Conservation (phyloP, 2,329 filamentous ascomycete genomes). For the Microsporum ferrugineum region DNA sequence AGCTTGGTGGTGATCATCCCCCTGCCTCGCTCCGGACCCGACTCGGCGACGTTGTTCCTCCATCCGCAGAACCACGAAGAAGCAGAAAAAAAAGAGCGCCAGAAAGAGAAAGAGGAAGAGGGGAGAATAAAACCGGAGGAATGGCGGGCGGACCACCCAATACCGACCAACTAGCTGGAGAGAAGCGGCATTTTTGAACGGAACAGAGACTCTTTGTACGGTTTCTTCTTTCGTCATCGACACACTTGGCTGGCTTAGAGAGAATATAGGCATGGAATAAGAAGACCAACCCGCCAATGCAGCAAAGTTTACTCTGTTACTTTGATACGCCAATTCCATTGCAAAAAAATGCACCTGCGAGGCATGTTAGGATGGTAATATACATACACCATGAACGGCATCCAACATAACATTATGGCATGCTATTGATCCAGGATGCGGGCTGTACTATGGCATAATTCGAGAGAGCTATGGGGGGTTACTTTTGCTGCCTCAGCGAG, state of each 20-base stretch:
- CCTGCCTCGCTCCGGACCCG: background rate
- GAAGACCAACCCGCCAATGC: background rate
- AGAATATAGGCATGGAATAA: background rate
- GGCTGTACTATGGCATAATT: background rate
- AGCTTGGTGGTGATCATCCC: background rate
- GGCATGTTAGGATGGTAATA: too few relatives aligned
- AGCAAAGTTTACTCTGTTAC: background rate
- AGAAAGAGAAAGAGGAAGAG: background rate
- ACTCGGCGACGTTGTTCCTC: background rate
- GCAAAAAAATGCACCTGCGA: too few relatives aligned
- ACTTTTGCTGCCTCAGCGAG: background rate
- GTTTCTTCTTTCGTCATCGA: too few relatives aligned
- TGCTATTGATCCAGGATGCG: background rate
- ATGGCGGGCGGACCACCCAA: background rate
- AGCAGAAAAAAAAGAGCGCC: background rate
- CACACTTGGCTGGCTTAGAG: too few relatives aligned
- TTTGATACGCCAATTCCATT: too few relatives aligned
- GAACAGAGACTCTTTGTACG: too few relatives aligned
- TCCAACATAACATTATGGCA: too few relatives aligned
- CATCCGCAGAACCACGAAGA: background rate
- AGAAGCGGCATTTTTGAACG: too few relatives aligned
- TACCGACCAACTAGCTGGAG: too few relatives aligned
- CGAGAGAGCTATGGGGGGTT: too few relatives aligned
- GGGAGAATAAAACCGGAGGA: background rate
- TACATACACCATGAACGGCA: too few relatives aligned